phyloP scores from a whole-genome alignment of 805 yeast species.

The Yarrowia keelungensis region DNA sequence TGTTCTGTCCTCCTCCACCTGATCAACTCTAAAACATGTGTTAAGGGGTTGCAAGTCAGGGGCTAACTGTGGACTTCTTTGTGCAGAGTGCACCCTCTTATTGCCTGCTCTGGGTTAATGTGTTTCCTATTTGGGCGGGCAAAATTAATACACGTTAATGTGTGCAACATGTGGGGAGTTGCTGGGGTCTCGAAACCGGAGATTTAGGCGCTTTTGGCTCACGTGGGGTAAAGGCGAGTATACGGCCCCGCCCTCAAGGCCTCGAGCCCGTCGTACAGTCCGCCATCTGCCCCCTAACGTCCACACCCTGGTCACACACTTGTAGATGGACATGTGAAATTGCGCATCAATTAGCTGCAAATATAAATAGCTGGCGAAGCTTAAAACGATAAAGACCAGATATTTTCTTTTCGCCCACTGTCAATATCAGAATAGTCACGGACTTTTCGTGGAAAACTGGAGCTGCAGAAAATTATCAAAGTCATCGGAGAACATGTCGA shows the following conservation, averaged over 20 bases:
- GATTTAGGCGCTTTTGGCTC: no score
- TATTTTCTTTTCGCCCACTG: conserved; percentile 10
- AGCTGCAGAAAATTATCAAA: neutral
- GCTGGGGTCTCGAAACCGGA: neutral
- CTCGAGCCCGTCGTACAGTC: no score
- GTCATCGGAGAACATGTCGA: no score
- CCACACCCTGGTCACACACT: neutral
- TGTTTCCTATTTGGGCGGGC: conserved; percentile 6
- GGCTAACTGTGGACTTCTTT: conserved; percentile 26
- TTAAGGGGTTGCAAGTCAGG: conserved; percentile 38
- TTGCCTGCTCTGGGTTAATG: conserved; percentile 32
- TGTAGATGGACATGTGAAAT: conserved; percentile 27
- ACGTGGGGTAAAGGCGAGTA: no score
- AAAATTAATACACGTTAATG: conserved; percentile 9
- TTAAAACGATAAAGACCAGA: neutral
- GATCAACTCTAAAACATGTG: conserved; percentile 35
- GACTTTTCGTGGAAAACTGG: no score
- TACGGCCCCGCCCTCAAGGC: no score
- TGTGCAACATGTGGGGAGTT: neutral
- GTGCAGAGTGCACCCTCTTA: conserved; percentile 14
- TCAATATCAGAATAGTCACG: no score
- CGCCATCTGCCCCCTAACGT: neutral
- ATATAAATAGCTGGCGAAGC: conserved; percentile 28
- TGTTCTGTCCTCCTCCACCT: conserved; percentile 32
- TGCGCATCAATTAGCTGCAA: conserved; percentile 32